These are phyloP conservation scores for Spiromastix sp. DNA, from an alignment of 2,329 filamentous ascomycete genomes.

Conservation along the genomic window DNA sequence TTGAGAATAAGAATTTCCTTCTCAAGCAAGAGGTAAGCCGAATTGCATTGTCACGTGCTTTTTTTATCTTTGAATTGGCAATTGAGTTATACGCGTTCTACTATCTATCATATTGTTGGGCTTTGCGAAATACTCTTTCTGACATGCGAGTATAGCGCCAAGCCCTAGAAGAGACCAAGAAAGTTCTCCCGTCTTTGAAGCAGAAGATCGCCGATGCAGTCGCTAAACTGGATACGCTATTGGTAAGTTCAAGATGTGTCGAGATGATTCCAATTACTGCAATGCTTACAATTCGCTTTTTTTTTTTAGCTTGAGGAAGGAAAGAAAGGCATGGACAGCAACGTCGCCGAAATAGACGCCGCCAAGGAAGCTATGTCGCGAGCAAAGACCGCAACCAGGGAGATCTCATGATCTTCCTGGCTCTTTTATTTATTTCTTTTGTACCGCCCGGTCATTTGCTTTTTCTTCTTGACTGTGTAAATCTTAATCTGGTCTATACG, in stretches of 20 bases:
- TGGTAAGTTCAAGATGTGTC: conserved; percentile 45
- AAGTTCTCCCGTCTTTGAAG: conserved; percentile 63
- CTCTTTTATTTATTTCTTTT: too few relatives aligned
- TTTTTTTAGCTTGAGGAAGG: conserved; percentile 27
- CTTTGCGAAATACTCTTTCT: too few relatives aligned
- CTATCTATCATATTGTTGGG: neutral
- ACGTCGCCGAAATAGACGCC: conserved; percentile 31
- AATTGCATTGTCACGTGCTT: neutral
- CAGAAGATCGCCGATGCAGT: conserved; percentile 62
- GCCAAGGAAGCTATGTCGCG: conserved; percentile 32
- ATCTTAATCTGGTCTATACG: neutral
- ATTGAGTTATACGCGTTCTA: neutral
- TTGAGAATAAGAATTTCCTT: conserved; percentile 66
- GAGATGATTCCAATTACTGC: neutral
- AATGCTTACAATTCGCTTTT: neutral
- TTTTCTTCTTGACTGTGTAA: neutral
- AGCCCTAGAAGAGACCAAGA: conserved; percentile 79
- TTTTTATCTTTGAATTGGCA: neutral
- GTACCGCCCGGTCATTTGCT: neutral
- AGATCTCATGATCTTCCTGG: conserved; percentile 30
- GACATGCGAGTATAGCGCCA: conserved; percentile 62
- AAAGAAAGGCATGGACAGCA: conserved; percentile 28
- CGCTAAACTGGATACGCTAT: conserved; percentile 61
- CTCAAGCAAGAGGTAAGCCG: conserved; percentile 73
- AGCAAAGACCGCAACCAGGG: conserved; percentile 28